Conservation (phyloP, 371 early-diverging fungal species). For the Massospora cicadina region DNA sequence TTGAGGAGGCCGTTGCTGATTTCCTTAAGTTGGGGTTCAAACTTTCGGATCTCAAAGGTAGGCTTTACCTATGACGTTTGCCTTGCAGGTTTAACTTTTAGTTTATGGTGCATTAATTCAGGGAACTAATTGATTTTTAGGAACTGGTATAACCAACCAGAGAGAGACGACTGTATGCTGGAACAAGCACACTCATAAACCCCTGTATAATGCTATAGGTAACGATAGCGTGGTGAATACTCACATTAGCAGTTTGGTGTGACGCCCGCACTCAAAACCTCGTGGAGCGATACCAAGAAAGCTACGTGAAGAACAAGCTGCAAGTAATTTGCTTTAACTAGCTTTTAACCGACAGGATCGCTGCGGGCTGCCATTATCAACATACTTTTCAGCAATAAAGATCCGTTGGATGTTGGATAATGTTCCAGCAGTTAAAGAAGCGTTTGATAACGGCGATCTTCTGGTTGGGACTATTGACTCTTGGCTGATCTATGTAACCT, state of each 20-base stretch:
- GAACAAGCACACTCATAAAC: conserved; percentile 66
- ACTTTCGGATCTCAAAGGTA: conserved; percentile 39
- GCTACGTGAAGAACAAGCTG: conserved; percentile 15
- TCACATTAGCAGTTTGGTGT: conserved; percentile 52
- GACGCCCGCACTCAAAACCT: conserved; percentile 68
- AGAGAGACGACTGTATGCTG: conserved; percentile 87
- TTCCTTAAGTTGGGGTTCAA: conserved; percentile 39
- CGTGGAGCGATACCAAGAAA: conserved; percentile 38
- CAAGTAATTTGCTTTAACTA: background rate
- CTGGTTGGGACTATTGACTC: conserved; percentile 85
- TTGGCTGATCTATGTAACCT: conserved; percentile 73
- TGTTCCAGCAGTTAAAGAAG: conserved; percentile 40
- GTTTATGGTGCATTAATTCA: no score
- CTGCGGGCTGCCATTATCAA: conserved; percentile 85
- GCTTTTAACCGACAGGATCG: no score
- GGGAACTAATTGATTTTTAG: no score
- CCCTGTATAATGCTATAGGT: conserved; percentile 65
- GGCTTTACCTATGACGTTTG: background rate
- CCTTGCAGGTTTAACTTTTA: background rate
- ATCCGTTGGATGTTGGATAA: conserved; percentile 84
- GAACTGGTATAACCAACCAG: conserved; percentile 90
- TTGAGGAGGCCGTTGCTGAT: conserved; percentile 44
- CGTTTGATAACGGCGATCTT: conserved; percentile 38
- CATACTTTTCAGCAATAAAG: conserved; percentile 89
- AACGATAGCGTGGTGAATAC: conserved; percentile 13